Base-by-base conservation (phyloP, 176 grass and related monocot genomes). In the Zoysia japonica region DNA sequence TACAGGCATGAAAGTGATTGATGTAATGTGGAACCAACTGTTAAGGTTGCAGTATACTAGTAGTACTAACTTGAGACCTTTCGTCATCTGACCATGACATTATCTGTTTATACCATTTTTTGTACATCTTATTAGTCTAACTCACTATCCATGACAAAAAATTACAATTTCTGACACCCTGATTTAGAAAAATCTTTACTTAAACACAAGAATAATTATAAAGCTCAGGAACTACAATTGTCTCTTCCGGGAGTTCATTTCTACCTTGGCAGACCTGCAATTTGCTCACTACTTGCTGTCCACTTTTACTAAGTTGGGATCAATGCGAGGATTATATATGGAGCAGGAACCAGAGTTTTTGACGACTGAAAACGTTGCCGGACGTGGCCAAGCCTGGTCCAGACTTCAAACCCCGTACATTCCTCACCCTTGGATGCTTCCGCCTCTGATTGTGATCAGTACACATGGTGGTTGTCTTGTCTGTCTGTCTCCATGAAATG, bases 1-100 rank as follows among this genome's bases (percentile, higher is more conserved):
- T 64, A 83, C 80, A 47, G 12, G 44, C 52, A 46, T 68, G 65
- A 61, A n/a, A 74, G 80, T 6, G 75, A 78, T 19, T 10, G 51
- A 14, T 78, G 66, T 57, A 72, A 67, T 72, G 59, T 44, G 50
- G 20, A 14, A 70, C 46, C 60, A 67, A 50, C 43, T 82, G 66
- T 64, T 53, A 70, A 78, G 37, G 17, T 38, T 84, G 54, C 16
- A 70, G 28, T 28, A 28, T 28, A 28, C 28, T 0, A 28, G 28
- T 0, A 28, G 28, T 50, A 9, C 49, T 39, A 48, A 0, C 63
- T 60, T 50, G 17, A 50, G 55, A 15, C 43, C 38, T 20, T 9
- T 5, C 15, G 67, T 59, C 67, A 59, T 40, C 46, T 81, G 61
- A 75, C 6, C 16, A 50, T 49, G 35, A 43, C 64, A 6, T 42